Base-by-base conservation (phyloP, 83 land plant genomes). In the Diphasiastrum complanatum region DNA sequence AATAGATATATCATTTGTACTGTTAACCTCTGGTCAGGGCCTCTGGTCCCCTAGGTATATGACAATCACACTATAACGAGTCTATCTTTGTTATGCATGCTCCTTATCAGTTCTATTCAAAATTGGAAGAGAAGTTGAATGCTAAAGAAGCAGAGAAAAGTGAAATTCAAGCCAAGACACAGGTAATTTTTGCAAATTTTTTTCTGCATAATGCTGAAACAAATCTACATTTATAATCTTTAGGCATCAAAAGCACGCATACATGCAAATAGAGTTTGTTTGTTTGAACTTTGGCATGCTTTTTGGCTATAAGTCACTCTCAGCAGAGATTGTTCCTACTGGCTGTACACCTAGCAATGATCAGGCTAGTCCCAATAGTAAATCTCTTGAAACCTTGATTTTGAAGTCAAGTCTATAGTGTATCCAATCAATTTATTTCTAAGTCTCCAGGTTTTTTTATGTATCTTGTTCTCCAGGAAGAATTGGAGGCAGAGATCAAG, bases 81-180 rank as follows among this genome's bases (percentile, higher is more conserved):
- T n/a, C n/a, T n/a, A n/a, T n/a, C n/a, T n/a, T n/a, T n/a, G n/a
- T n/a, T n/a, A n/a, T n/a, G n/a, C n/a, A n/a, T n/a, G n/a, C n/a
- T n/a, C n/a, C n/a, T n/a, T n/a, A n/a, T n/a, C 60, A 76, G 54
- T 76, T 76, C 36, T 72, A 76, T 37, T 60, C 60, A 10, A 76
- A 72, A 60, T 32, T 76, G 53, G 79, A 65, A 61, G 77, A 72
- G 50, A 45, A 59, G 55, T 2, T 60, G 14, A 60, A 45, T 43
- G 71, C 69, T 25, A 76, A 72, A 41, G 77, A 76, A 66, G 77
- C 48, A 2, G 79, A 76, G 65, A 66, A 61, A 32, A 66, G 47
- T 18, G 71, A 73, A 33, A 49, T 66, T 43, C 65, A 72, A 28
- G 77, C 66, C 12, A 76, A 66, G 47, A 53, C 71, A 28, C 47